Percentiles rank a stretch among this genome's conserved stretches.
Conservation (phyloP, 768 basidiomycete species). For the Chiua virens region DNA sequence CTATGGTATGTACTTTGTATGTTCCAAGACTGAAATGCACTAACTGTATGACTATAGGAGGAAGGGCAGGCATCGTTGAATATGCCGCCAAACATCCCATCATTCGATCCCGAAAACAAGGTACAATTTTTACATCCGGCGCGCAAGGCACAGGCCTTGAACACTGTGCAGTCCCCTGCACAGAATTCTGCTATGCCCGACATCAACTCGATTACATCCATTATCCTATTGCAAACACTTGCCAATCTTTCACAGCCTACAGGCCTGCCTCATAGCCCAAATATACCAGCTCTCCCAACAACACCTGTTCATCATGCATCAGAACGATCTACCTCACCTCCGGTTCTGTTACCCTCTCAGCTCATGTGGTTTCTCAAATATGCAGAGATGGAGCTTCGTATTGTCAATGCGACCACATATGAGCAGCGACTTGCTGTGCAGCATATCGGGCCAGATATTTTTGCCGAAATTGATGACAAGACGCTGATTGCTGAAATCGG, state of each 20-base stretch:
- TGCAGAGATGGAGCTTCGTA: not conserved
- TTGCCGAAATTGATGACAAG: not conserved
- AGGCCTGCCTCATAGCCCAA: too few relatives aligned
- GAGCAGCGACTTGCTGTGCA: not conserved
- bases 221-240: not conserved
- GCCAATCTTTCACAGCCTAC: not conserved
- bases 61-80: not conserved
- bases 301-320: not conserved
- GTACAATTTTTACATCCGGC: not conserved
- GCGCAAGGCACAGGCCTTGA: not conserved
- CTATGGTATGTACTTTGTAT: not conserved
- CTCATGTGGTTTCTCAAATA: not conserved
- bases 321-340: not conserved
- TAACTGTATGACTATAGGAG: not conserved
- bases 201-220: not conserved
- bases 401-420: not conserved
- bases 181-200: too few relatives aligned
- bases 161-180: too few relatives aligned
- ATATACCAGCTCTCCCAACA: not conserved
- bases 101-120: not conserved
- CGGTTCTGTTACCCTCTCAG: not conserved
- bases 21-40: too few relatives aligned
- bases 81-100: not conserved
- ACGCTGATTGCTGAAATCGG: not conserved
- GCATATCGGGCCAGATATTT: not conserved